These are phyloP conservation scores for Trametes punicea DNA, from an alignment of 768 basidiomycete species.

Conservation along the genomic window DNA sequence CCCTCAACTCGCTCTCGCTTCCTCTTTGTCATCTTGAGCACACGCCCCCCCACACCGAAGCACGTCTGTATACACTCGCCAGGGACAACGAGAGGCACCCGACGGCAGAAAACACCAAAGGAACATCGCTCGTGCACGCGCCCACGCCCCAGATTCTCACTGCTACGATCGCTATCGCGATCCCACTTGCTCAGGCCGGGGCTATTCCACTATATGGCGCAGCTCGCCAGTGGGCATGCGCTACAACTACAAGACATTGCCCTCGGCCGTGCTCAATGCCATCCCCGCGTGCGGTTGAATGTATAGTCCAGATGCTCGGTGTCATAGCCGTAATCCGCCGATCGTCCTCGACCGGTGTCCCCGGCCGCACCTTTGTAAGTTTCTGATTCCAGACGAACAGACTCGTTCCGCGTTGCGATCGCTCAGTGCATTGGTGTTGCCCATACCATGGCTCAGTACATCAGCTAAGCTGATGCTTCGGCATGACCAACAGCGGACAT, in stretches of 20 bases:
- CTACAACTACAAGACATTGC: background rate
- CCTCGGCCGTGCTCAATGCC: background rate
- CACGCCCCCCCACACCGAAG: constrained; percentile 3
- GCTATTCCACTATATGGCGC: too few relatives aligned
- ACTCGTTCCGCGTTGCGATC: too few relatives aligned
- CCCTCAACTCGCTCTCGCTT: background rate
- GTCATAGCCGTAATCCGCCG: too few relatives aligned
- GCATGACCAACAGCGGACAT: background rate
- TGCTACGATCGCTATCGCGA: constrained; percentile 16
- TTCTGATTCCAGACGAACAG: background rate
- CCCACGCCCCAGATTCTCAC: background rate
- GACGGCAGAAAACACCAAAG: constrained; percentile 7
- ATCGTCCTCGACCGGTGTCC: too few relatives aligned
- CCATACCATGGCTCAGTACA: background rate
- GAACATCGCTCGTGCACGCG: background rate
- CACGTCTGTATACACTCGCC: background rate
- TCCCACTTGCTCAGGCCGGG: constrained; percentile 6
- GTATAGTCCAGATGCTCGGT: too few relatives aligned
- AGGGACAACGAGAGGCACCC: background rate
- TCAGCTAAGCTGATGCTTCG: constrained; percentile 17
- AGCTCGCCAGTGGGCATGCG: background rate
- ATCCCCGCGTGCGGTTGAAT: background rate
- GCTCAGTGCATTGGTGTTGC: too few relatives aligned
- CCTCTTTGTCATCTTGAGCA: background rate
- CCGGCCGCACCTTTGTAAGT: background rate